A percentile compares a stretch with the other conserved stretches of the same genome.
These are phyloP conservation scores for Auricularia cornea DNA, from an alignment of 768 basidiomycete species.

Conservation along the genomic window DNA sequence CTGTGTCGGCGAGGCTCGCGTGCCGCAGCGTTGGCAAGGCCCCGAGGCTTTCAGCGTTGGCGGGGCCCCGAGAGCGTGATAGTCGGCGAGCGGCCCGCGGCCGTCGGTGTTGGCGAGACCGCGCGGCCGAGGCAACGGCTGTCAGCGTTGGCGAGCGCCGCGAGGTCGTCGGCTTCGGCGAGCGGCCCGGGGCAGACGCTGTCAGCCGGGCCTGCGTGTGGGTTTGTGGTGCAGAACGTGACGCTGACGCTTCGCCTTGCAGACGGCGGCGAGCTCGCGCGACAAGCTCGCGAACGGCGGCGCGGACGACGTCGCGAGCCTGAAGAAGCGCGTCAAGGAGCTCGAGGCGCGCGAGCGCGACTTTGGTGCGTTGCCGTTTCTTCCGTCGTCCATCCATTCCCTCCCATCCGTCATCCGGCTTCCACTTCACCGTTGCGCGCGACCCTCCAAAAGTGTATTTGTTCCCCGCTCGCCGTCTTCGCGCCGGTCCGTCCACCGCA, in stretches of 20 bases:
- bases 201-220: too few relatives aligned
- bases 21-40: too few relatives aligned
- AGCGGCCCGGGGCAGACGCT: too few relatives aligned
- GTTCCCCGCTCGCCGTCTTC: not conserved
- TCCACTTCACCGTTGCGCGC: not conserved
- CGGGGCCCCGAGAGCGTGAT: too few relatives aligned
- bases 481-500: not conserved
- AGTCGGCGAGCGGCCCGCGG: too few relatives aligned
- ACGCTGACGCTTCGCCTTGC: not conserved
- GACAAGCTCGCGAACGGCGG: slow-evolving; percentile 18
- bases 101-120: too few relatives aligned
- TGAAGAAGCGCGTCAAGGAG: slow-evolving; percentile 58
- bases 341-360: slow-evolving; percentile 54
- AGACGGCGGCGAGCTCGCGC: slow-evolving; percentile 30
- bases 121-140: too few relatives aligned
- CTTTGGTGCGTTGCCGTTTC: slow-evolving; percentile 39
- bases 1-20: too few relatives aligned
- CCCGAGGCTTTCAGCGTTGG: too few relatives aligned
- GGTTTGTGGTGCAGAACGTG: too few relatives aligned
- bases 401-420: not conserved
- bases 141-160: not conserved
- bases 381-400: not conserved
- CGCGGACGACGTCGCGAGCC: slow-evolving; percentile 49
- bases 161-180: too few relatives aligned
- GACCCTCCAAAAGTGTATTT: too few relatives aligned